Evolutionary conservation across 2,329 filamentous ascomycete species (phyloP), one percentile per base, ranked within the genome.

Genomic region (Shiraia bambusicola): DNA sequence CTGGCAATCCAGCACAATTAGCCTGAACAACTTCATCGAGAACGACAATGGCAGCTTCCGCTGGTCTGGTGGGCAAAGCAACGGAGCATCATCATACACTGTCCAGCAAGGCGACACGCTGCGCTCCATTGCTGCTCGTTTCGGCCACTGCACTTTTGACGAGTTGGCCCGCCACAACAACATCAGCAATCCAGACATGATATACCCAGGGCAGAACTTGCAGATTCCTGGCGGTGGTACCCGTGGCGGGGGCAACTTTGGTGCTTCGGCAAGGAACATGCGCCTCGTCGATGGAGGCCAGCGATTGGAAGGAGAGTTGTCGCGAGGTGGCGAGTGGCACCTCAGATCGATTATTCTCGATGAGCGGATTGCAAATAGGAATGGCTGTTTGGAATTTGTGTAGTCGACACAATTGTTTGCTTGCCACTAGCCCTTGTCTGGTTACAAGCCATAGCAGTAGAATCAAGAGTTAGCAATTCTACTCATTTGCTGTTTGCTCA

Each of bases 41-140:
- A 62, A 62, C 41, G 52, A 59, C 15, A 36, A 36, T 16, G 59
- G 58, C 14, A 56, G 50, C 33, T 60, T 61, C 42, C 54, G 49
- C 34, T 62, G 58, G 59, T 52, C 58, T 5, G 32, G 42, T 5
- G 54, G 52, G 4, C 45, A 45, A 22, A 44, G 38, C 39, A 44
- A 42, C 37, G 38, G 48, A 36, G 40, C 43, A 1, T 48, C 42
- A n/a, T 42, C 50, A 6, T 52, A 58, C 28, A 59, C 51, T 1
- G 59, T 62, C 4, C 59, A 62, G 37, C 48, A 42, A 27, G 59
- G 59, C 30, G 59, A 62, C 14, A 61, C 59, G 10, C 47, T 62
- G 2, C 59, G 58, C 8, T 51, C 58, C 34, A 61, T 62, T 28
- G 59, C 59, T 0, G 40, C 34, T 2, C 47, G 59, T 11, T 54